phyloP scores from a whole-genome alignment of 2,329 filamentous ascomycete genomes.

The Curvularia hawaiiensis region DNA sequence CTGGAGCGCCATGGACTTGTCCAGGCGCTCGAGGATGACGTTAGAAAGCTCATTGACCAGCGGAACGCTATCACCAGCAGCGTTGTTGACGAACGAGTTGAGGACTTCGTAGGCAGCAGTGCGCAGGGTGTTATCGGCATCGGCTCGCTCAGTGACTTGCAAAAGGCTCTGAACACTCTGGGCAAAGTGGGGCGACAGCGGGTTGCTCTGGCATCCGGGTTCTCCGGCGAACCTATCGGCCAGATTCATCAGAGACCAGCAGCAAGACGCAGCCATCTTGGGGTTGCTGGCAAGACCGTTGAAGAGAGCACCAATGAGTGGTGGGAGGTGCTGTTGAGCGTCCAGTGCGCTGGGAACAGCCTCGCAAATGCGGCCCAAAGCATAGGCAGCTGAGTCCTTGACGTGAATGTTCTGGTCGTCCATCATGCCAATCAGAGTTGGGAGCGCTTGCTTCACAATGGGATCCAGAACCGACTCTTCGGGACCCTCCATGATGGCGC shows the following conservation, averaged over 20 bases:
- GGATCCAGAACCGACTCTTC: constrained; percentile 91
- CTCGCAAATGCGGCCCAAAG: constrained; percentile 94
- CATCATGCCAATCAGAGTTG: constrained; percentile 91
- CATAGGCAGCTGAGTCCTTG: constrained; percentile 94
- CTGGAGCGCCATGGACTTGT: constrained; percentile 88
- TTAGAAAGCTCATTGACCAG: constrained; percentile 83
- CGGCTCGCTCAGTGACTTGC: constrained; percentile 79
- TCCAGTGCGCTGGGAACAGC: constrained; percentile 92
- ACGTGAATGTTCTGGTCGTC: constrained; percentile 88
- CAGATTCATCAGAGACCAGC: constrained; percentile 98
- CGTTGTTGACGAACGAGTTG: constrained; percentile 90
- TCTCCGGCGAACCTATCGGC: constrained; percentile 95
- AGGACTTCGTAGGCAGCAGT: constrained; percentile 97
- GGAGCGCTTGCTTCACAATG: constrained; percentile 92
- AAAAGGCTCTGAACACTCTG: constrained; percentile 86
- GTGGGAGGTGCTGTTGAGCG: constrained; percentile 78
- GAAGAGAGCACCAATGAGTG: constrained; percentile 87
- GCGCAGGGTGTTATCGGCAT: constrained; percentile 85
- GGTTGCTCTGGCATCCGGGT: constrained; percentile 76
- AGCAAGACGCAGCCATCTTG: constrained; percentile 98
- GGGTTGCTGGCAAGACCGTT: constrained; percentile 85
- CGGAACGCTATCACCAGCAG: constrained; percentile 82
- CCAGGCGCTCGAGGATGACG: constrained; percentile 87
- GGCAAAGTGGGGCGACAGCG: constrained; percentile 90
- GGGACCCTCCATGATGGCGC: constrained; percentile 98